Base-by-base conservation (phyloP, 2,329 filamentous ascomycete genomes). In the Fusarium coicis region DNA sequence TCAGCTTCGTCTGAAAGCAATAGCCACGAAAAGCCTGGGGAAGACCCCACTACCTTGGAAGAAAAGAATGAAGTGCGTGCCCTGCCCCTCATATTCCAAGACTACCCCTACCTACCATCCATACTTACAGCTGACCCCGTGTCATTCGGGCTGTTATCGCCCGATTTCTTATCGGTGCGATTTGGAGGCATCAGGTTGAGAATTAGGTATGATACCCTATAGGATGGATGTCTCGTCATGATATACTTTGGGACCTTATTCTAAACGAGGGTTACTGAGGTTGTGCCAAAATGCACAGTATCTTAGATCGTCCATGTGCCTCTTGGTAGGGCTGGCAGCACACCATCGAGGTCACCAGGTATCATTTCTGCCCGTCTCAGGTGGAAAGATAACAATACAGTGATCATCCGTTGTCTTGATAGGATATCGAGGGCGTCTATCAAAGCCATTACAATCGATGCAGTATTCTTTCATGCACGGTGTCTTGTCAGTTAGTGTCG, bases 81-180 rank as follows among this genome's bases (percentile, higher is more conserved):
- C 26, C 19, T 53, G 47, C 70, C 70, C 70, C 70, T 73, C 71
- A 74, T 32, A 47, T 67, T 52, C 53, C 64, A 67, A 65, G 52
- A 67, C 36, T 34, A 36, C 26, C 26, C 15, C 34, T 36, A 36
- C 34, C 34, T 14, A 26, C 26, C 26, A 5, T 26, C 26, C 26
- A 26, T 26, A 37, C 47, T 40, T 23, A 40, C 53, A 53, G 30
- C 54, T 56, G 49, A 74, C 71, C 71, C 70, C 70, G 71, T 70
- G 63, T 44, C 58, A 30, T 57, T 52, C 36, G 39, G 50, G 40
- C 49, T 67, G 59, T 68, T 71, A 72, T 70, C 58, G 49, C 42
- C 56, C 63, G 16, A 54, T 37, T 71, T 52, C 55, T 74, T 73
- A 72, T 72, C 54, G 37, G 37, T 23, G 19, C 49, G 39, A 44